A percentile compares a stretch with the other conserved stretches of the same genome.
Evolutionary conservation across 306 rosid species (phyloP).

Genomic region (Castanea crenata): DNA sequence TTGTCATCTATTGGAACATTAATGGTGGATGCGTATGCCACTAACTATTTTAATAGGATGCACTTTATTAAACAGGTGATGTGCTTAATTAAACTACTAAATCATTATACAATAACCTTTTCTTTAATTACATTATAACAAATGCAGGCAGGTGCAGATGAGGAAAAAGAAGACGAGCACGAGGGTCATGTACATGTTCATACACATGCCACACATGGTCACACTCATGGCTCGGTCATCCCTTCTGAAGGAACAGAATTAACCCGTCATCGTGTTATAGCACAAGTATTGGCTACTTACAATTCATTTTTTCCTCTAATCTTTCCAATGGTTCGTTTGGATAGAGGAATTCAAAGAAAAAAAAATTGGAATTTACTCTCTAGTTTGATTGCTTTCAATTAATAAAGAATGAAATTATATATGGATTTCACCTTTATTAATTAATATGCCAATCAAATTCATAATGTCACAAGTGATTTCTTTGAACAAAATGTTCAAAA

Average conservation of each 20-base stretch:
- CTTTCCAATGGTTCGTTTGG: background rate
- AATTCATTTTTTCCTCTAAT: background rate
- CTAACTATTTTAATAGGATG: conserved; percentile 26
- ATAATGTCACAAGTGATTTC: too few species aligned
- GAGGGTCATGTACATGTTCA: conserved; percentile 49
- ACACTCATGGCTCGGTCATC: conserved; percentile 43
- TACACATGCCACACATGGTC: conserved; percentile 71
- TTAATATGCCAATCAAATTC: too few species aligned
- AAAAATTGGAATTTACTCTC: too few species aligned
- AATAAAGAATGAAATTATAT: too few species aligned
- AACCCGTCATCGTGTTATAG: conserved; percentile 53
- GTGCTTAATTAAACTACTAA: background rate
- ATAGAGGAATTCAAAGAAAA: too few species aligned
- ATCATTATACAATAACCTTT: too few species aligned
- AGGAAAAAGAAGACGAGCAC: conserved; percentile 21
- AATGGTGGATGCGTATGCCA: conserved; percentile 45
- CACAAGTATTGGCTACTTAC: conserved; percentile 36
- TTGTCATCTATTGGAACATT: conserved; percentile 38
- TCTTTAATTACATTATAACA: too few species aligned
- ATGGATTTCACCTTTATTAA: too few species aligned
- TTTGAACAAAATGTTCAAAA: too few species aligned
- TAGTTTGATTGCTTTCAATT: too few species aligned
- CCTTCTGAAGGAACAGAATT: conserved; percentile 26
- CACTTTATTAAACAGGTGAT: background rate
- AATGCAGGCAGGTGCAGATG: conserved; percentile 8